Base-by-base conservation (phyloP, 768 basidiomycete genomes). In the Macrolepiota dolichaula region DNA sequence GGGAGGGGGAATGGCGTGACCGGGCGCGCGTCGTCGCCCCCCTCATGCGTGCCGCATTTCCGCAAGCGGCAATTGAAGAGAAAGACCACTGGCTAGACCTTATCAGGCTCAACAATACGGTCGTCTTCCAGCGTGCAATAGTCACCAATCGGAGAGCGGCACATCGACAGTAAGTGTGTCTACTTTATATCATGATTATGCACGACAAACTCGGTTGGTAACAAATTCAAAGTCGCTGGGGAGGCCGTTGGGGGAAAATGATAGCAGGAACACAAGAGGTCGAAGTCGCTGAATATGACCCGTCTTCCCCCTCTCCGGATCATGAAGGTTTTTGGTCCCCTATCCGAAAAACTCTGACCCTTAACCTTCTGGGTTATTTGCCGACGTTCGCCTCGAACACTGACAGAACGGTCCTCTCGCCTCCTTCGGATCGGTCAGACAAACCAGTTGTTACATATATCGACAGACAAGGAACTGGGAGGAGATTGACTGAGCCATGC, bases 41-140 rank as follows among this genome's bases (percentile, higher is more conserved):
- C 51, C 76, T 91, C 63, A 76, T 91, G 62, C 84, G 86, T 25
- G 81, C 85, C 6, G 83, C 82, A 0, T 91, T 89, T 70, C 88
- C 88, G 1, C 73, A 72, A 22, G 67, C 82, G 10, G 71, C 85
- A 0, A 80, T 91, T 24, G 87, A 90, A 65, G 74, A 79, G 32
- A 73, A 79, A 9, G 74, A 76, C 32, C 86, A 88, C 65, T 92
- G 90, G 87, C 59, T 75, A 7, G 89, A 91, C 70, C 76, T 88
- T 25, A 73, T 78, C 19, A 67, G 62, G 38, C 62, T 76, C 35
- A 68, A 72, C 27, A 70, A 70, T 24, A 86, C 85, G 12, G 82
- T 84, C 73, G 77, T 85, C 55, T 88, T 91, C 66, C 82, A 85
- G 35, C 79, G 81, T 9, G 78, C 84, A 9, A 72, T 90, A 53